Percentiles rank a stretch among this genome's conserved stretches.
These are phyloP conservation scores for Aspergillus asperescens DNA, from an alignment of 495 filamentous ascomycete species.

Conservation along the genomic window DNA sequence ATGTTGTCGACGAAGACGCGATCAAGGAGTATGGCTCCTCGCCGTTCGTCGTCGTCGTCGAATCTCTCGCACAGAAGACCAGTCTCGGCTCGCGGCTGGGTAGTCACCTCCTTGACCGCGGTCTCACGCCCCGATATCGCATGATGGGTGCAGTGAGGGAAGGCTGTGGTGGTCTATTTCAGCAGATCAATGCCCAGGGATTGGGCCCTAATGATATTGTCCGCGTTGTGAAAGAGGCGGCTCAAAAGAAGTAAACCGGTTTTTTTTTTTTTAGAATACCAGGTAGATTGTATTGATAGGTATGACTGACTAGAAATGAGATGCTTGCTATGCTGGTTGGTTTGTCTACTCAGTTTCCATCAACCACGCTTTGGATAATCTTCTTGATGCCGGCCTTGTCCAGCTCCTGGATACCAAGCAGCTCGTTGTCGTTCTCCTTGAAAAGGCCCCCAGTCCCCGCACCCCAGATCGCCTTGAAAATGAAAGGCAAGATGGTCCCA, in stretches of 20 bases:
- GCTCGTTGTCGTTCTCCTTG: background rate
- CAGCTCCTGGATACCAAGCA: background rate
- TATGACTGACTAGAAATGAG: background rate
- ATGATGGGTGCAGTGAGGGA: slow-evolving; percentile 34
- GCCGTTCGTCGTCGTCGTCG: slow-evolving; percentile 34
- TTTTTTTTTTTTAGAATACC: no score
- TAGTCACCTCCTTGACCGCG: slow-evolving; percentile 30
- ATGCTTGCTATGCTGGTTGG: no score
- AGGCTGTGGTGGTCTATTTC: slow-evolving; percentile 34
- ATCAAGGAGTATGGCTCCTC: slow-evolving; percentile 32
- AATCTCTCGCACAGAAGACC: slow-evolving; percentile 40
- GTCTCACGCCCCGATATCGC: slow-evolving; percentile 33
- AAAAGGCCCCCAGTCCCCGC: background rate
- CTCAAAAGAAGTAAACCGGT: slow-evolving; percentile 16
- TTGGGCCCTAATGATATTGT: slow-evolving; percentile 32
- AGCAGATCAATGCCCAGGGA: slow-evolving; percentile 37
- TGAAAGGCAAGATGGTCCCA: background rate
- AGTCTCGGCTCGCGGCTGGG: slow-evolving; percentile 38
- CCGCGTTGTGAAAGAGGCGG: slow-evolving; percentile 21
- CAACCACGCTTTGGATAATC: background rate
- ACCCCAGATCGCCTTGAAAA: background rate
- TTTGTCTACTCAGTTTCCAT: background rate
- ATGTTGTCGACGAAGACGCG: slow-evolving; percentile 36
- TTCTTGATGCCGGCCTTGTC: background rate
- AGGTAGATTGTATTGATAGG: background rate